Evolutionary conservation across 345 rosid species (phyloP).

Genomic region (Citrus reticulata): DNA sequence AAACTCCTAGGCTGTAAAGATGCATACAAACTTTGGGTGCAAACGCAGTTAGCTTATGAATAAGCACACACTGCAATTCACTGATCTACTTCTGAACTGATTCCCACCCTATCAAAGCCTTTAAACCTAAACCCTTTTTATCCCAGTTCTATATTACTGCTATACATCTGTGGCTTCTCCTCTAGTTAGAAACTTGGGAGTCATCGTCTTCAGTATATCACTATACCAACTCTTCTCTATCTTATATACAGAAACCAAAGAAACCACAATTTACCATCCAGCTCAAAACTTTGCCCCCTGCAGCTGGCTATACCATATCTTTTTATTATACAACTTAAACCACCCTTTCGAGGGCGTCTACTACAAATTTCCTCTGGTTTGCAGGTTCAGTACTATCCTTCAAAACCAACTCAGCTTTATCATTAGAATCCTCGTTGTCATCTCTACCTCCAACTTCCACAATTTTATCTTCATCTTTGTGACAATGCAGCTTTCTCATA

Average conservation of each 20-base stretch:
- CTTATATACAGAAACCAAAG: conserved; percentile 5
- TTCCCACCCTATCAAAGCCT: not conserved
- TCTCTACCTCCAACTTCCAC: not conserved
- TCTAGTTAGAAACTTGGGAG: not conserved
- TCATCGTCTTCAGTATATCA: not conserved
- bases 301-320: not conserved
- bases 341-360: not conserved
- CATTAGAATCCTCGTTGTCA: not conserved
- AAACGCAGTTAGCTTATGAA: no score
- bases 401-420: not conserved
- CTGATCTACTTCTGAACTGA: not conserved
- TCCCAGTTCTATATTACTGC: not conserved
- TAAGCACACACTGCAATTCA: no score
- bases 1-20: not conserved
- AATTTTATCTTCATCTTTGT: not conserved
- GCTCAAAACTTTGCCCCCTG: not conserved
- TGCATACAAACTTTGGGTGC: not conserved
- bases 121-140: not conserved
- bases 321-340: not conserved
- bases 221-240: not conserved
- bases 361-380: not conserved
- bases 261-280: not conserved
- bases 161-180: conserved; percentile 12
- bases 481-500: not conserved
- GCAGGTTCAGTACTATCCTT: not conserved